These are phyloP conservation scores for Pholiota adiposa DNA, from an alignment of 1,284 basidiomycete species.

Conservation along the genomic window DNA sequence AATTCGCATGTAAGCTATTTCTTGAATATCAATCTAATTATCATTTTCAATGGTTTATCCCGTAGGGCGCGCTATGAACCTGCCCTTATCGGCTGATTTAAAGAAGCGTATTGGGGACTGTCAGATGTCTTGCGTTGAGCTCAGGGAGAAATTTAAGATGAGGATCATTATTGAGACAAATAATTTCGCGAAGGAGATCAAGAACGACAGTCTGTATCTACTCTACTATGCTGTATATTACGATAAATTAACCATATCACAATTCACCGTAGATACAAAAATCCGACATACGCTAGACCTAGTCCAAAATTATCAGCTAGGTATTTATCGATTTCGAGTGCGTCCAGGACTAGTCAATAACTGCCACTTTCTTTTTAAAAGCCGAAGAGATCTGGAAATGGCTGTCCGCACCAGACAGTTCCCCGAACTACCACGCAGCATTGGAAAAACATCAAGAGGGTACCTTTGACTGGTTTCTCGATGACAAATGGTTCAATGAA, in stretches of 20 bases:
- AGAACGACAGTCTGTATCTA: not conserved
- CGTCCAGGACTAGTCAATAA: not conserved
- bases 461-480: not conserved
- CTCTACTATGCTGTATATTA: not conserved
- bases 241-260: not conserved
- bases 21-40: not conserved
- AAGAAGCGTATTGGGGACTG: not conserved
- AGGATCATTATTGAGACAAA: not conserved
- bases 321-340: not conserved
- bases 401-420: not conserved
- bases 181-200: not conserved
- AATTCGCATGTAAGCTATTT: not conserved
- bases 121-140: not conserved
- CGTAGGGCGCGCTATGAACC: not conserved
- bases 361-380: not conserved
- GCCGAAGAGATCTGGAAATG: not conserved
- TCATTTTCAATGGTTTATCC: not conserved
- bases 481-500: not conserved
- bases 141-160: not conserved
- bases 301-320: not conserved
- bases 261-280: not conserved
- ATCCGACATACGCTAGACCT: not conserved
- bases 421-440: not conserved
- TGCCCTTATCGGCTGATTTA: not conserved
- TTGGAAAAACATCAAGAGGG: not conserved